Evolutionary conservation across 2,329 filamentous ascomycete species (phyloP).

Genomic region (Nothomitra cinnamomea): DNA sequence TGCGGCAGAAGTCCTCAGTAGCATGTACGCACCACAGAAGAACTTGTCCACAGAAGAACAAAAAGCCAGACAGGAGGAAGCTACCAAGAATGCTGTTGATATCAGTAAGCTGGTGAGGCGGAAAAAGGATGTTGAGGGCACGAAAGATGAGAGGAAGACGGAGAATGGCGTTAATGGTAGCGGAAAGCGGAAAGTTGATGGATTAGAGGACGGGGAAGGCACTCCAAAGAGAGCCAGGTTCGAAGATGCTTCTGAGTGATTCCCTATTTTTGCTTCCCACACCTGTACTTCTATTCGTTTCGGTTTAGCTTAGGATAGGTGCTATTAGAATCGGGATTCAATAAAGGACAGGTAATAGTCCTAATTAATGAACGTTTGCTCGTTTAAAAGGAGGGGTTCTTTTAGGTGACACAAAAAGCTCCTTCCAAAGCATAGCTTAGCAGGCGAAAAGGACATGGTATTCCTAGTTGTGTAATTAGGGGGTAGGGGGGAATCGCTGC

Average conservation of each 20-base stretch:
- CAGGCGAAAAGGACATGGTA: no score
- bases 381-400: no score
- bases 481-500: no score
- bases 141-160: conserved; percentile 21
- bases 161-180: conserved; percentile 28
- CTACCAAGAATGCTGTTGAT: conserved; percentile 57
- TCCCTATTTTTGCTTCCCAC: background rate
- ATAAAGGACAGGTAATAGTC: no score
- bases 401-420: no score
- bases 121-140: conserved; percentile 28
- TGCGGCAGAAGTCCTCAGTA: conserved; percentile 33
- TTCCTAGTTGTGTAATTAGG: no score
- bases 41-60: conserved; percentile 42
- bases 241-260: conserved; percentile 7
- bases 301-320: no score
- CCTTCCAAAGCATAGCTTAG: no score
- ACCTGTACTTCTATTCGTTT: background rate
- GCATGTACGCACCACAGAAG: conserved; percentile 49
- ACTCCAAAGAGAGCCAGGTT: conserved; percentile 16
- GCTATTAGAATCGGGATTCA: no score
- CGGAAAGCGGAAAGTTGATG: conserved; percentile 8
- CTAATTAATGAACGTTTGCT: no score
- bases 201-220: conserved; percentile 9
- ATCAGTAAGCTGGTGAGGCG: conserved; percentile 56
- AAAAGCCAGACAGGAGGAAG: conserved; percentile 50